Conservation (phyloP, 1,139 yeast genomes). For the Candida frijolesensis region DNA sequence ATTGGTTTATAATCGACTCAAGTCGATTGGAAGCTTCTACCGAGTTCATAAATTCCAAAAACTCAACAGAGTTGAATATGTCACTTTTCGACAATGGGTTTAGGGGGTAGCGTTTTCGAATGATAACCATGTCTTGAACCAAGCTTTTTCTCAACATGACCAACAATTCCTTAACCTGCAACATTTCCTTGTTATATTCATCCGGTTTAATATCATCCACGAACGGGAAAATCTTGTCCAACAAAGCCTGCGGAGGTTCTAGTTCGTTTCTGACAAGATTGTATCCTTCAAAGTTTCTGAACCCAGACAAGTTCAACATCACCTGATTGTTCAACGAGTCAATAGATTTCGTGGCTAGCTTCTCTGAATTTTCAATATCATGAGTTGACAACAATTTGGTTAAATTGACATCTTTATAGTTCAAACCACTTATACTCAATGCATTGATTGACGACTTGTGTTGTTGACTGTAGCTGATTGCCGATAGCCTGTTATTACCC, state of each 20-base stretch:
- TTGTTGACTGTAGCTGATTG: constrained; percentile 32
- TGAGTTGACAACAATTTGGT: constrained; percentile 24
- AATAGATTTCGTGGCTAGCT: constrained; percentile 17
- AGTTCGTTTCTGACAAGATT: constrained; percentile 22
- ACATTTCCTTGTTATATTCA: constrained; percentile 13
- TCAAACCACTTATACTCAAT: constrained; percentile 23
- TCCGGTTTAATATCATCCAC: constrained; percentile 13
- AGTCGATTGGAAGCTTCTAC: constrained; percentile 17
- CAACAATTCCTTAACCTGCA: constrained; percentile 23
- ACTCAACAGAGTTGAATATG: constrained; percentile 26
- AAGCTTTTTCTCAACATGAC: constrained; percentile 26
- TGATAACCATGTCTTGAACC: constrained; percentile 38
- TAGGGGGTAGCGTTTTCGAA: constrained; percentile 27
- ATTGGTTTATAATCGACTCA: constrained; percentile 11
- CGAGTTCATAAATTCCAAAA: constrained; percentile 22
- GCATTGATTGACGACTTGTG: constrained; percentile 29
- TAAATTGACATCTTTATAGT: constrained; percentile 24
- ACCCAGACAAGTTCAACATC: constrained; percentile 29
- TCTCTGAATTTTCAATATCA: constrained; percentile 15
- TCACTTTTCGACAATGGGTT: constrained; percentile 31
- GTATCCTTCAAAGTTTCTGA: constrained; percentile 22
- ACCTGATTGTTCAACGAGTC: constrained; percentile 19
- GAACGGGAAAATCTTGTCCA: constrained; percentile 34
- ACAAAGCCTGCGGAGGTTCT: constrained; percentile 32
- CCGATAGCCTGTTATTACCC: constrained; percentile 27